phyloP scores from a whole-genome alignment of 768 basidiomycete genomes.

The Hericium rajendrae region DNA sequence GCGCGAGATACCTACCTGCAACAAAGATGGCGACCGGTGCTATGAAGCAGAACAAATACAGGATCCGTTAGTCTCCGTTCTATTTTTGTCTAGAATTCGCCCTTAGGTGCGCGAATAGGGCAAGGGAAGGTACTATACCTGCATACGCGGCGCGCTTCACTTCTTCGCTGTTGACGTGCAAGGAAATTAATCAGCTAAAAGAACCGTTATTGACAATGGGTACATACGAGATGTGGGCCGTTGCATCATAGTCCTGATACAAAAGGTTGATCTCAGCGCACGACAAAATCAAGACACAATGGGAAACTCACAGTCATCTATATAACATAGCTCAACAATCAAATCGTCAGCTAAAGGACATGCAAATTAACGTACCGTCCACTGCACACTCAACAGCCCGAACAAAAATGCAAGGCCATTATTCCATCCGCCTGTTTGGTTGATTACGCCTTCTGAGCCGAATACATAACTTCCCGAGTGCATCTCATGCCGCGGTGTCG shows the following conservation, averaged over 20 bases:
- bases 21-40: conserved; percentile 8
- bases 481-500: conserved; percentile 65
- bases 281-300: background rate
- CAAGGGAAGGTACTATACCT: conserved; percentile 26
- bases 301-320: conserved; percentile 46
- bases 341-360: background rate
- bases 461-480: conserved; percentile 76
- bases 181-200: background rate
- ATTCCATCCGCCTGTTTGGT: conserved; percentile 74
- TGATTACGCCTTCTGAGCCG: conserved; percentile 60
- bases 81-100: background rate
- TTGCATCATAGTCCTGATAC: conserved; percentile 65
- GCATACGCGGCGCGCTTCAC: conserved; percentile 74
- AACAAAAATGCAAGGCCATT: conserved; percentile 77
- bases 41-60: background rate
- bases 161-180: conserved; percentile 45
- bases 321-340: background rate
- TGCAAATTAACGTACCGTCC: conserved; percentile 44
- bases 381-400: conserved; percentile 79
- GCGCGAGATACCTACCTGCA: background rate
- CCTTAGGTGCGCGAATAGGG: background rate
- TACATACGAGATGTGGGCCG: conserved; percentile 71
- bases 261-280: conserved; percentile 4
- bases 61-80: background rate
- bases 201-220: background rate